phyloP scores from a whole-genome alignment of 495 filamentous ascomycete genomes.

The Evansstolkia leycettana region DNA sequence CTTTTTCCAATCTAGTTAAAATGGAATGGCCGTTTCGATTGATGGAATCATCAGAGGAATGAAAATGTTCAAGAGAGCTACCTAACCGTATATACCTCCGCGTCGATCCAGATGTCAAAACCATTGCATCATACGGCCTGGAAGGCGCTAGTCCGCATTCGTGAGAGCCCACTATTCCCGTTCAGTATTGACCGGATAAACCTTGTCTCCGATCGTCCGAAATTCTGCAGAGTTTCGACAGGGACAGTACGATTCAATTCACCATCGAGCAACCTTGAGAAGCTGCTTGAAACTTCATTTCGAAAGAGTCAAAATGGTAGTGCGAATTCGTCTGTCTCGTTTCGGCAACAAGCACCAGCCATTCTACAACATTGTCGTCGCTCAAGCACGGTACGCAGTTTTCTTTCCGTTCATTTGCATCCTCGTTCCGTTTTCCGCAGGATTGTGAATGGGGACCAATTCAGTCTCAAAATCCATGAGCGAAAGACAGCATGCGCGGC shows the following conservation, averaged over 20 bases:
- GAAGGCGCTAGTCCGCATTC: constrained; percentile 17
- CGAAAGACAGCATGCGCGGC: too few relatives aligned
- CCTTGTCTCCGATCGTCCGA: neutral
- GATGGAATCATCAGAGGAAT: too few relatives aligned
- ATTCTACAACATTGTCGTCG: constrained; percentile 94
- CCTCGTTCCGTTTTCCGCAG: neutral
- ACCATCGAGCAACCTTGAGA: too few relatives aligned
- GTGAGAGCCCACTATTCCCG: constrained; percentile 11
- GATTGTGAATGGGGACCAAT: neutral
- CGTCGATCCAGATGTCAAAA: too few relatives aligned
- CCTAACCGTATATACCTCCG: too few relatives aligned
- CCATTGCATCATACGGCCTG: constrained; percentile 14
- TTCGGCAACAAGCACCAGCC: constrained; percentile 79
- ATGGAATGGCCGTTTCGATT: too few relatives aligned
- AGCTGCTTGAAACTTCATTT: neutral
- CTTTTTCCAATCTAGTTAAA: too few relatives aligned
- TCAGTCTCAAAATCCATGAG: too few relatives aligned
- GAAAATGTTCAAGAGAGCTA: too few relatives aligned
- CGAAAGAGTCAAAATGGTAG: constrained; percentile 54
- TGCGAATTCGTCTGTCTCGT: constrained; percentile 85
- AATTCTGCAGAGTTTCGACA: too few relatives aligned
- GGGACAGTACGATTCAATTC: too few relatives aligned
- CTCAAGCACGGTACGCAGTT: constrained; percentile 71
- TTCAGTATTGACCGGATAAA: constrained; percentile 1
- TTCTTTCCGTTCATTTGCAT: constrained; percentile 2